phyloP scores from a whole-genome alignment of 78 protist genomes.

The Dictyostelium capitatum region DNA sequence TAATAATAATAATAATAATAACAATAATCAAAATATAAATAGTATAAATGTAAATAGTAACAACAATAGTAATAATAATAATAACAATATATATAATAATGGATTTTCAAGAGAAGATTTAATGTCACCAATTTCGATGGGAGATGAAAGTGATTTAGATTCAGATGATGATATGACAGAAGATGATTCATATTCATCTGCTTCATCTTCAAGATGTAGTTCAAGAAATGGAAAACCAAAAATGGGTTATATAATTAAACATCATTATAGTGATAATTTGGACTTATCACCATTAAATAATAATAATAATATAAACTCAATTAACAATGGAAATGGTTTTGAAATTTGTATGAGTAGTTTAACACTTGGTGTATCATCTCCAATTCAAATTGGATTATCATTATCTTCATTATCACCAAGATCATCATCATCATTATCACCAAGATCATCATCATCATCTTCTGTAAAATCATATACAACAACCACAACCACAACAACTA shows the following conservation, averaged over 20 bases:
- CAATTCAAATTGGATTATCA: neutral
- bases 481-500: neutral
- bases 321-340: neutral
- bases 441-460: neutral
- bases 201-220: constrained; percentile 6
- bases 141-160: constrained; percentile 40
- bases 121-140: constrained; percentile 17
- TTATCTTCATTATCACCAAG: constrained; percentile 5
- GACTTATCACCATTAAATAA: neutral
- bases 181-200: constrained; percentile 24
- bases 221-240: constrained; percentile 6
- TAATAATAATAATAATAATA: neutral
- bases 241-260: constrained; percentile 74
- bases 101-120: neutral
- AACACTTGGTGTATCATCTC: constrained; percentile 7
- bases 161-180: constrained; percentile 50
- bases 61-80: neutral
- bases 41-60: too few species aligned
- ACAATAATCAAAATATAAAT: neutral
- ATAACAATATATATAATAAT: too few species aligned
- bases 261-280: neutral
- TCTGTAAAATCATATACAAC: constrained; percentile 10
- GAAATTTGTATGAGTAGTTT: constrained; percentile 1
- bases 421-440: constrained; percentile 6
- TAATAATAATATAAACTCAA: neutral